Percentiles rank a stretch among this genome's conserved stretches.
phyloP scores from a whole-genome alignment of 495 filamentous ascomycete genomes.

The Trichoderma orchidacearum region DNA sequence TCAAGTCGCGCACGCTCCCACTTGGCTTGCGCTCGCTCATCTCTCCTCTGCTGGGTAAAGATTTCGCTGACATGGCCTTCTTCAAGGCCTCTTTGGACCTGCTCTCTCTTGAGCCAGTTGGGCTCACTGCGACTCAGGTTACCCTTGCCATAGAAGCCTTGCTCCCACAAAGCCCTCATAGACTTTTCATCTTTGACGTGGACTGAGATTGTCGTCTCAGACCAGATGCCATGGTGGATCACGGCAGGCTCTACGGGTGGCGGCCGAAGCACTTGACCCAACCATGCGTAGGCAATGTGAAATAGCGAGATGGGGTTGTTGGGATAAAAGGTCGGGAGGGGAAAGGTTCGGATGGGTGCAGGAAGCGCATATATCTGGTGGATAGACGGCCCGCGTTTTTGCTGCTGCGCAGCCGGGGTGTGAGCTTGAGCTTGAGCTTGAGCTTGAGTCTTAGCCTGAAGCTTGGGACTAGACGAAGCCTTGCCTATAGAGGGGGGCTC shows the following conservation, averaged over 20 bases:
- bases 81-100: conserved; percentile 50
- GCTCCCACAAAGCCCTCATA: conserved; percentile 77
- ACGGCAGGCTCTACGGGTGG: conserved; percentile 50
- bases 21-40: conserved; percentile 73
- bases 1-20: conserved; percentile 79
- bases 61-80: conserved; percentile 52
- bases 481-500: conserved; percentile 5
- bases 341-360: conserved; percentile 64
- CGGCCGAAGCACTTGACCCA: conserved; percentile 55
- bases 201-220: conserved; percentile 62
- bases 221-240: conserved; percentile 62
- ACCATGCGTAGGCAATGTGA: conserved; percentile 60
- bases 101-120: conserved; percentile 77
- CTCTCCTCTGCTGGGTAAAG: conserved; percentile 57
- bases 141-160: conserved; percentile 93
- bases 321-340: conserved; percentile 75
- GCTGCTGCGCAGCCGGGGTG: conserved; percentile 9
- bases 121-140: conserved; percentile 86
- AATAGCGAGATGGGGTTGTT: conserved; percentile 85
- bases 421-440: conserved; percentile 7
- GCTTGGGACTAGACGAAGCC: conserved; percentile 1
- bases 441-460: conserved; percentile 6
- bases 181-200: conserved; percentile 67
- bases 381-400: conserved; percentile 21
- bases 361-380: conserved; percentile 67